Conservation (phyloP, 1,139 yeast species). For the Blastobotrys arbuscula region DNA sequence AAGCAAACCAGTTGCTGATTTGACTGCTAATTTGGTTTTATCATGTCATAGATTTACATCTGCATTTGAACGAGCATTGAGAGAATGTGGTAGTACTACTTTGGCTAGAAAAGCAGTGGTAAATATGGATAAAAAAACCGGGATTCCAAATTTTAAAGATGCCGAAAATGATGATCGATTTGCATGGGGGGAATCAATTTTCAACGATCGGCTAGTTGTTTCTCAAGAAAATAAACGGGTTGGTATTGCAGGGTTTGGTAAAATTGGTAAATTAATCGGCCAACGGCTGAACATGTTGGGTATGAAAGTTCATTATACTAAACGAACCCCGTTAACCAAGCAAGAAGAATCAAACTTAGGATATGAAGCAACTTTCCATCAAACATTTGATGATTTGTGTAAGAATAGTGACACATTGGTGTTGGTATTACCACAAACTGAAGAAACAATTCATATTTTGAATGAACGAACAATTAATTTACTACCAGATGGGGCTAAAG, state of each 20-base stretch:
- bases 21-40: conserved; percentile 56
- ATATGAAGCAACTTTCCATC: conserved; percentile 44
- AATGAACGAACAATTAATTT: conserved; percentile 43
- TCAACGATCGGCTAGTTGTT: conserved; percentile 11
- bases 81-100: conserved; percentile 40
- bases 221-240: conserved; percentile 54
- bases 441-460: conserved; percentile 52
- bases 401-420: conserved; percentile 52
- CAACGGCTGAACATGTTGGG: conserved; percentile 52
- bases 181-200: conserved; percentile 18
- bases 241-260: conserved; percentile 73
- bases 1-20: conserved; percentile 72
- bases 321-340: conserved; percentile 45
- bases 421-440: conserved; percentile 62
- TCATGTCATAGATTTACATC: conserved; percentile 58
- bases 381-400: conserved; percentile 38
- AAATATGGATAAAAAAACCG: conserved; percentile 22
- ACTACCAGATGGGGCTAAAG: conserved; percentile 50
- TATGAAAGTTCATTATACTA: conserved; percentile 61
- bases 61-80: conserved; percentile 43
- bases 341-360: conserved; percentile 30
- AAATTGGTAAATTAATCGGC: conserved; percentile 66
- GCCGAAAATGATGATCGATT: conserved; percentile 25
- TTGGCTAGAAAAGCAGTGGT: conserved; percentile 34
- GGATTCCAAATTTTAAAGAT: conserved; percentile 31